Conservation (phyloP, 345 rosid genomes). For the Luvunga scandens region DNA sequence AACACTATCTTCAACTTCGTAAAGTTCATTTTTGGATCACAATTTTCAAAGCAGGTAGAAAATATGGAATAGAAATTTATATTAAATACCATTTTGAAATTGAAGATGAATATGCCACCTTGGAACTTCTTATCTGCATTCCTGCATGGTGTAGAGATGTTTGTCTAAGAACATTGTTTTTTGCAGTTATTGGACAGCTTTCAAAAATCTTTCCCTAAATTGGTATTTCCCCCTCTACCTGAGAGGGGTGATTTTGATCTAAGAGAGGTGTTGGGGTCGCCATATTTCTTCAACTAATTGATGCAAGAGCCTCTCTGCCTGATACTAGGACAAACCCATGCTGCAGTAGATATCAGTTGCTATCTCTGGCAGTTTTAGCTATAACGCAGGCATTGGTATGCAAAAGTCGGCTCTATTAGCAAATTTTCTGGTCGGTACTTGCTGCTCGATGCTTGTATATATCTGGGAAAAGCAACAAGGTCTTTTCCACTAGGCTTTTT, state of each 20-base stretch:
- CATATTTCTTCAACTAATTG: slow-evolving; percentile 90
- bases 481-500: not conserved
- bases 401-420: not conserved
- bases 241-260: slow-evolving; percentile 89
- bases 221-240: slow-evolving; percentile 75
- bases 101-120: not conserved
- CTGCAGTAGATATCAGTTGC: not conserved
- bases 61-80: slow-evolving; percentile 1
- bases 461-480: slow-evolving; percentile 7
- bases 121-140: not conserved
- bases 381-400: not conserved
- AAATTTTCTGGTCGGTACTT: not conserved
- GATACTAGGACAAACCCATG: not conserved
- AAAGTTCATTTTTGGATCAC: not conserved
- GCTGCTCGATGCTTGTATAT: slow-evolving; percentile 9
- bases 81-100: not conserved
- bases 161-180: not conserved
- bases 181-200: slow-evolving; percentile 81
- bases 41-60: not conserved
- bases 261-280: slow-evolving; percentile 66
- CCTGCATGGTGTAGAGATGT: not conserved
- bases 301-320: not conserved
- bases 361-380: not conserved
- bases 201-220: slow-evolving; percentile 67
- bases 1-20: not conserved